A percentile compares a stretch with the other conserved stretches of the same genome.
Conservation (phyloP, 2,329 filamentous ascomycete genomes). For the Botryosphaeria dothidea region DNA sequence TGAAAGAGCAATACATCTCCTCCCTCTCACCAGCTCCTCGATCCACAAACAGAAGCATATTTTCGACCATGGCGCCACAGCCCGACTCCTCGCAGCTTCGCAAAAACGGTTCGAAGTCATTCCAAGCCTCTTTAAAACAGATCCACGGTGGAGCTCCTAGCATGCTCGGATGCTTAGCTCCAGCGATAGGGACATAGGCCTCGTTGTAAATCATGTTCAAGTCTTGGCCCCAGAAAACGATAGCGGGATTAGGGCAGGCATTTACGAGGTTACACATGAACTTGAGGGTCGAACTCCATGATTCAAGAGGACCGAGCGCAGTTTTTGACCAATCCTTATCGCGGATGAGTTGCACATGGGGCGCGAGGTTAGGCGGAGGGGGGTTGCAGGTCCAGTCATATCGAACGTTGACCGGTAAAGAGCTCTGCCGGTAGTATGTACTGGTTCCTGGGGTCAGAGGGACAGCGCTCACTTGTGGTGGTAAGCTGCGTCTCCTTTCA, state of each 20-base stretch:
- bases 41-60: constrained; percentile 19
- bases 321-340: constrained; percentile 72
- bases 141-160: constrained; percentile 68
- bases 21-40: constrained; percentile 12
- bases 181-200: constrained; percentile 66
- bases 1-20: constrained; percentile 21
- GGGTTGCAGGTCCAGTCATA: constrained; percentile 20
- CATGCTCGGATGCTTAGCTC: constrained; percentile 68
- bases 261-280: constrained; percentile 77
- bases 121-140: constrained; percentile 70
- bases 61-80: constrained; percentile 18
- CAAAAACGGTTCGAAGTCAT: constrained; percentile 51
- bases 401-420: not conserved
- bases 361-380: constrained; percentile 48
- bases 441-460: constrained; percentile 16
- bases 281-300: constrained; percentile 68
- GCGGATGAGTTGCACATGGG: constrained; percentile 70
- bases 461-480: not conserved
- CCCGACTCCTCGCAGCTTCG: constrained; percentile 17
- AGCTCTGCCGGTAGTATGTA: constrained; percentile 1
- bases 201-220: constrained; percentile 72
- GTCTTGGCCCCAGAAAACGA: constrained; percentile 55
- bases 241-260: constrained; percentile 53
- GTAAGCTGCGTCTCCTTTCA: constrained; percentile 10
- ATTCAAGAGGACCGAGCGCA: constrained; percentile 68